These are phyloP conservation scores for Eucalyptus victrix DNA, from an alignment of 345 rosid genomes.

Conservation along the genomic window DNA sequence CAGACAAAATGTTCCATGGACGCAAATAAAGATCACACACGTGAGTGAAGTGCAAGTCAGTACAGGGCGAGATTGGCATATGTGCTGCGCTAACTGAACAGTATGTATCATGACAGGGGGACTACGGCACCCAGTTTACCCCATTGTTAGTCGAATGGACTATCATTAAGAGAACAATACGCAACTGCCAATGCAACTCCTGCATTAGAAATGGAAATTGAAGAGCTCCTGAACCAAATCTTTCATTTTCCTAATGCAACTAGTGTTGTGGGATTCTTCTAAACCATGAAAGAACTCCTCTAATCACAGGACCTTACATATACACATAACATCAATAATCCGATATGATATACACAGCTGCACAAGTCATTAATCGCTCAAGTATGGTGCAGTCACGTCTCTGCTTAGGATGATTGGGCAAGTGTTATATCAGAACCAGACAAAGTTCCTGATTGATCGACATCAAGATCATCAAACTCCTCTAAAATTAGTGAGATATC, in stretches of 20 bases:
- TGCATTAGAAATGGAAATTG: neutral
- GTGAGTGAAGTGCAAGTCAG: neutral
- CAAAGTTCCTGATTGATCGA: conserved; percentile 44
- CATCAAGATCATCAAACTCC: conserved; percentile 66
- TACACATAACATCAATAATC: neutral
- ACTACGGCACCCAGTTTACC: neutral
- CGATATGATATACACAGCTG: neutral
- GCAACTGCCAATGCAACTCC: neutral
- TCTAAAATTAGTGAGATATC: conserved; percentile 45
- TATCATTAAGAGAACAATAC: neutral
- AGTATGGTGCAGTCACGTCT: neutral
- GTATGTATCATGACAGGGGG: neutral
- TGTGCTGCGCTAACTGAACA: neutral
- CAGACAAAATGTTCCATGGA: neutral
- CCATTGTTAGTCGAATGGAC: neutral
- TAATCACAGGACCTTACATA: neutral
- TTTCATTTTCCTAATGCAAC: neutral
- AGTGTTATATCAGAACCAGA: conserved; percentile 17
- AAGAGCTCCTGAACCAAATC: neutral
- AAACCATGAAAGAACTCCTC: neutral
- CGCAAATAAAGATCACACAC: neutral
- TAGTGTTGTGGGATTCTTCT: neutral
- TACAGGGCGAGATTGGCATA: neutral
- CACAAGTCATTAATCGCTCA: neutral
- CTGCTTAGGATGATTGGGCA: conserved; percentile 8